phyloP scores from a whole-genome alignment of 768 basidiomycete genomes.

The Pleurotus pulmonarius region DNA sequence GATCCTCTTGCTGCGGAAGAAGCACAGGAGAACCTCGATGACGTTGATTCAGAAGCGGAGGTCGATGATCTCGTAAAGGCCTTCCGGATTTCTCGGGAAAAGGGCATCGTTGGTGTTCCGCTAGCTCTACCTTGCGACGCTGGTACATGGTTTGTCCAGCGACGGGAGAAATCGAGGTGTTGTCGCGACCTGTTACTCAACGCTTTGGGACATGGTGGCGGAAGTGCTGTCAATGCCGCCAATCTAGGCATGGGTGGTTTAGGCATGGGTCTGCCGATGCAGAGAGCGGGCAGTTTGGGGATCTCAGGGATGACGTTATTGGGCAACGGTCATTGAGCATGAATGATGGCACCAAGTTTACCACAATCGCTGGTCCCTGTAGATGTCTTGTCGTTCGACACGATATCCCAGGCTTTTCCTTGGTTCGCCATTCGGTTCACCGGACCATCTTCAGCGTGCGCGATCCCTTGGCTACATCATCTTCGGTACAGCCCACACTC shows the following conservation, averaged over 20 bases:
- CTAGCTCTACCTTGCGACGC: constrained; percentile 72
- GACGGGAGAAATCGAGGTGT: constrained; percentile 61
- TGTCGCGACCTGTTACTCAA: constrained; percentile 57
- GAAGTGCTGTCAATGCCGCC: constrained; percentile 25
- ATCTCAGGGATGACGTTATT: background rate
- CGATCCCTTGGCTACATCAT: too few relatives aligned
- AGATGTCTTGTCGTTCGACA: too few relatives aligned
- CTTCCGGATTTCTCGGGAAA: constrained; percentile 51
- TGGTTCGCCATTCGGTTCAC: too few relatives aligned
- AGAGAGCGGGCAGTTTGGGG: constrained; percentile 21
- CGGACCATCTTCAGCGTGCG: too few relatives aligned
- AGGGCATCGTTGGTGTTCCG: constrained; percentile 59
- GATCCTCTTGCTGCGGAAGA: constrained; percentile 51
- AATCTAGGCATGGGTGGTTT: constrained; percentile 22
- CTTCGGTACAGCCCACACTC: too few relatives aligned
- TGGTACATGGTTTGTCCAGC: constrained; percentile 77
- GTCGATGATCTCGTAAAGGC: constrained; percentile 69
- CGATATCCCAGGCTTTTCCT: too few relatives aligned
- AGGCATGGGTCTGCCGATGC: constrained; percentile 24
- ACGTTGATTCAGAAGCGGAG: constrained; percentile 83
- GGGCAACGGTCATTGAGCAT: too few relatives aligned
- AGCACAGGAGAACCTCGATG: constrained; percentile 66
- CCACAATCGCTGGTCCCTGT: too few relatives aligned
- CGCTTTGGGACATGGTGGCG: constrained; percentile 42
- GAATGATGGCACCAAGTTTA: too few relatives aligned